phyloP scores from a whole-genome alignment of 2,329 filamentous ascomycete species.

The Elsinoe perseae region DNA sequence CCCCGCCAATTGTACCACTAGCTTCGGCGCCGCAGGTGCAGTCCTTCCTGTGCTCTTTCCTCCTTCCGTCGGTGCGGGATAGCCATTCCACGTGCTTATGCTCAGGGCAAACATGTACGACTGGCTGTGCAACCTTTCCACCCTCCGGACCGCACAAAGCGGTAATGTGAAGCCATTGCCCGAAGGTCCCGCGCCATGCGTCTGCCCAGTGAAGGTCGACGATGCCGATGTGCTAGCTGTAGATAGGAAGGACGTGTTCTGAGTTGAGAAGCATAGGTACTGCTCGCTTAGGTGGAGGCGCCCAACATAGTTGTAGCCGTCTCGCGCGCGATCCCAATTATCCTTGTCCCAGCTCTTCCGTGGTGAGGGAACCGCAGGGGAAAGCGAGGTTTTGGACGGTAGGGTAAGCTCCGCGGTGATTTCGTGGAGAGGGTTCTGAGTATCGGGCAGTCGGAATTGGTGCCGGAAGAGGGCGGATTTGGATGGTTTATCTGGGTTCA shows the following conservation, averaged over 20 bases:
- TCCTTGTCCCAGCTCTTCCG: conserved; percentile 55
- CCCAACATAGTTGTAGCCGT: conserved; percentile 64
- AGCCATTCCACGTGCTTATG: conserved; percentile 86
- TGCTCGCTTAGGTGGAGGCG: conserved; percentile 90
- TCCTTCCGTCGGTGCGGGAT: conserved; percentile 47
- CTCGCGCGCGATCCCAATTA: conserved; percentile 51
- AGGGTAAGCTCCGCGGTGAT: conserved; percentile 94
- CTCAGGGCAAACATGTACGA: conserved; percentile 87
- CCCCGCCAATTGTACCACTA: conserved; percentile 85
- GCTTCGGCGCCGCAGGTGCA: conserved; percentile 66
- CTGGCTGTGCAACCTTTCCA: conserved; percentile 87
- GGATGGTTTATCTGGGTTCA: conserved; percentile 70
- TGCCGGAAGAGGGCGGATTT: conserved; percentile 90
- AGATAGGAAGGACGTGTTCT: conserved; percentile 76
- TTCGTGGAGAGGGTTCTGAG: conserved; percentile 89
- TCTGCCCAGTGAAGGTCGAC: conserved; percentile 82
- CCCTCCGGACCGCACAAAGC: conserved; percentile 79
- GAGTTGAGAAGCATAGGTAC: conserved; percentile 94
- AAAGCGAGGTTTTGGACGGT: conserved; percentile 49
- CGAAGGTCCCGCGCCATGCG: conserved; percentile 82
- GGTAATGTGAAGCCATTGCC: conserved; percentile 95
- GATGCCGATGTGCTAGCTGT: conserved; percentile 72
- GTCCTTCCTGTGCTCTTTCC: conserved; percentile 30
- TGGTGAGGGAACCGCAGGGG: conserved; percentile 24
- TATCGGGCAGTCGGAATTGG: conserved; percentile 89